A percentile compares a stretch with the other conserved stretches of the same genome.
Evolutionary conservation across 2,329 filamentous ascomycete species (phyloP).

Genomic region (Diaporthe humulicola): DNA sequence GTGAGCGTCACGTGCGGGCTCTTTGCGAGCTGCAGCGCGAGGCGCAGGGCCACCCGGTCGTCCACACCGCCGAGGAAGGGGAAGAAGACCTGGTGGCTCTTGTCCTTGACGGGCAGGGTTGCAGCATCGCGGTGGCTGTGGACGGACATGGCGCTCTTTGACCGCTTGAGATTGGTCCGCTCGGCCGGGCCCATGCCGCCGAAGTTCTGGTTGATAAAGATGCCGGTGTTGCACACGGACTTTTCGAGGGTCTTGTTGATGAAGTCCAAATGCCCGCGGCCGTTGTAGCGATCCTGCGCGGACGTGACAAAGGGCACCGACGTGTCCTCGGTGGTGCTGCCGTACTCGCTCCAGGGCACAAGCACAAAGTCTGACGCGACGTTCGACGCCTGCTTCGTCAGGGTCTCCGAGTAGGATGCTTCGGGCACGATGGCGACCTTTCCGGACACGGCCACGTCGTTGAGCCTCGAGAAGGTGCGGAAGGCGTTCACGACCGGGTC

Average conservation of each 20-base stretch:
- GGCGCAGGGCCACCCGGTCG: conserved; percentile 81
- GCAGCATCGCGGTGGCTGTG: conserved; percentile 66
- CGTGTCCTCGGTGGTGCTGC: conserved; percentile 77
- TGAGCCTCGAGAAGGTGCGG: conserved; percentile 86
- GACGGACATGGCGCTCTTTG: conserved; percentile 70
- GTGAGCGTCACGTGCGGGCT: conserved; percentile 85
- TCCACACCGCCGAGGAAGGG: conserved; percentile 89
- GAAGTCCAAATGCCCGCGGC: conserved; percentile 78
- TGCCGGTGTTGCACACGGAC: conserved; percentile 76
- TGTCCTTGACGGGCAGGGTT: conserved; percentile 71
- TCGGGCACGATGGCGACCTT: conserved; percentile 85
- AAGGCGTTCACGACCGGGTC: conserved; percentile 95
- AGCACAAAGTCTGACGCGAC: conserved; percentile 81
- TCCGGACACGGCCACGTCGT: conserved; percentile 86
- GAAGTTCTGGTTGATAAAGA: conserved; percentile 80
- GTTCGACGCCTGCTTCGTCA: conserved; percentile 78
- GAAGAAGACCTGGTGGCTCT: conserved; percentile 86
- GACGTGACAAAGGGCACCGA: conserved; percentile 56
- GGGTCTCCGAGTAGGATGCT: conserved; percentile 81
- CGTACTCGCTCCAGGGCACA: conserved; percentile 91
- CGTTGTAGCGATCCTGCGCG: conserved; percentile 70
- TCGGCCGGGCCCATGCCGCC: conserved; percentile 53
- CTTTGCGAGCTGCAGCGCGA: conserved; percentile 87
- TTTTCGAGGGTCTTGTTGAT: conserved; percentile 76
- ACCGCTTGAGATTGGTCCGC: conserved; percentile 58